Conservation (phyloP, 805 yeast genomes). For the Scheffersomyces ergatensis region DNA sequence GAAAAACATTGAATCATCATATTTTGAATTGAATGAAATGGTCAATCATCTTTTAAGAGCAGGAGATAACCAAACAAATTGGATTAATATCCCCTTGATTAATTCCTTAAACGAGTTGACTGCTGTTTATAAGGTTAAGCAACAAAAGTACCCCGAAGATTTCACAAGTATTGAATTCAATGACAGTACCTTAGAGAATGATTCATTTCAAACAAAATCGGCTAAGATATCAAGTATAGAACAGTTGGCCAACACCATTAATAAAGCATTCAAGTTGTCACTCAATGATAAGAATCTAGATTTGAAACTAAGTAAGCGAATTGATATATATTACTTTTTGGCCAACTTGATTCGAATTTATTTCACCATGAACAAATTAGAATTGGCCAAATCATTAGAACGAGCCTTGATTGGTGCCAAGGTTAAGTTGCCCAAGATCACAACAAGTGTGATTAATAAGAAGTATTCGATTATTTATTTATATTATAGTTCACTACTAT, state of each 20-base stretch:
- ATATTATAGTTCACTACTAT: conserved; percentile 67
- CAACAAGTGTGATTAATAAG: conserved; percentile 30
- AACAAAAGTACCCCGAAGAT: conserved; percentile 24
- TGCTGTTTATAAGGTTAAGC: conserved; percentile 36
- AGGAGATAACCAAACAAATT: conserved; percentile 50
- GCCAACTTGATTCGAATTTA: conserved; percentile 69
- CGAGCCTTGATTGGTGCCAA: conserved; percentile 61
- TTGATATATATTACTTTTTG: conserved; percentile 68
- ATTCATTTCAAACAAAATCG: conserved; percentile 12
- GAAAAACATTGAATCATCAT: conserved; percentile 32
- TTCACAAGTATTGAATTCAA: conserved; percentile 10
- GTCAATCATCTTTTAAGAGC: conserved; percentile 48
- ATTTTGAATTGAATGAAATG: conserved; percentile 36
- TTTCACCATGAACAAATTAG: conserved; percentile 61
- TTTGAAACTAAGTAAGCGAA: conserved; percentile 46
- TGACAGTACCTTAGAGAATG: conserved; percentile 6
- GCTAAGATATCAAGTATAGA: conserved; percentile 35
- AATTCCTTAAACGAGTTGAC: conserved; percentile 39
- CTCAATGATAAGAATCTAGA: conserved; percentile 74
- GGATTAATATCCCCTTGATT: conserved; percentile 49
- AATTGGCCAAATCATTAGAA: conserved; percentile 71
- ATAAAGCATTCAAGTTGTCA: conserved; percentile 72
- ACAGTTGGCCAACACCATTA: conserved; percentile 61
- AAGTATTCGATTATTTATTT: conserved; percentile 58
- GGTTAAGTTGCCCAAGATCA: conserved; percentile 49